Base-by-base conservation (phyloP, 306 rosid genomes). In the Astragalus glycyphyllos region DNA sequence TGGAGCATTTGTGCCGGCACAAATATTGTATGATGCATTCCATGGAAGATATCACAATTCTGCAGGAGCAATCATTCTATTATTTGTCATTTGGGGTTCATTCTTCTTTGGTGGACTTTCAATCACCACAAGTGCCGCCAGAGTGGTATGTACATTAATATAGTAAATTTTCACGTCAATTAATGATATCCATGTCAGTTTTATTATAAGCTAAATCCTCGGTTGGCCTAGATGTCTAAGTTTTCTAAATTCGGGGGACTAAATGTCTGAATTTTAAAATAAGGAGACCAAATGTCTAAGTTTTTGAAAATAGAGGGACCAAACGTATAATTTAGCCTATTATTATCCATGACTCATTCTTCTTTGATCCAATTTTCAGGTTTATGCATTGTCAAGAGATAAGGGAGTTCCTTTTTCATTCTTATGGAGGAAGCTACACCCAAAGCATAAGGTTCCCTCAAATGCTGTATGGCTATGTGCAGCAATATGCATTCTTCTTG, bases 401-500 rank as follows among this genome's bases (percentile, higher is more conserved):
- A 76, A 79, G 72, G 96, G 96, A 47, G 63, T 89, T 77, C 96
- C 97, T 0, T 89, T 79, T 83, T 91, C 97, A 15, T 26, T 63
- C 13, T 8, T 87, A 75, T 91, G 97, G 97, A 5, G 82, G 47
- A 54, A 89, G 77, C 48, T 91, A 10, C 93, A 91, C 78, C 96
- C 96, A 3, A 91, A 81, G 72, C 47, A 79, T 80, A 91, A 82
- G 79, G 96, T 89, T 75, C 96, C 96, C 10, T 79, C 93, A 6
- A 89, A 89, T 23, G 97, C 97, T 1, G 97, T 91, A 44, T 91
- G 97, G 96, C 93, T 89, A 4, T 91, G 96, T 68, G 93, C 97
- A 13, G 90, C 79, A 58, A 86, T 92, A 26, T 77, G 92, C 87
- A 84, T 89, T 67, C 86, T 92, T 60, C 89, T 92, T 31, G 97